Evolutionary conservation across 345 rosid species (phyloP).

Genomic region (Camelina neglecta): DNA sequence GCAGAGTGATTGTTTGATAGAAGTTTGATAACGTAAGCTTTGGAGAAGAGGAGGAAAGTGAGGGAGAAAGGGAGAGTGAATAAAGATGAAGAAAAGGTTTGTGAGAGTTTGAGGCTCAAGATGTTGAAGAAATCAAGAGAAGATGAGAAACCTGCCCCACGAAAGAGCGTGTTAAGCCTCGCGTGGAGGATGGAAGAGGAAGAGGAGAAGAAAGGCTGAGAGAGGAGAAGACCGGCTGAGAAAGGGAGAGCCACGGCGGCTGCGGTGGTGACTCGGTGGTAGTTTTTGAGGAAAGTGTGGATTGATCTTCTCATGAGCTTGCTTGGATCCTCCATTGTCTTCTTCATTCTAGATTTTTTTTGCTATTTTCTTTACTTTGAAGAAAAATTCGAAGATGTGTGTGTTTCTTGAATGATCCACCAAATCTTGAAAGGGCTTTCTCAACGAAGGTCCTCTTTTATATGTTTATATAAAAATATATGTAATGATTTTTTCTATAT

Average conservation of each 20-base stretch:
- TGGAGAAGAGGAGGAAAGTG: conserved; percentile 71
- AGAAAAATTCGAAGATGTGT: conserved; percentile 31
- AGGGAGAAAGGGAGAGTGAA: conserved; percentile 74
- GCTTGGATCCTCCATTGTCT: conserved; percentile 56
- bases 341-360: conserved; percentile 31
- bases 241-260: conserved; percentile 68
- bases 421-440: conserved; percentile 40
- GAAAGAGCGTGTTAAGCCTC: conserved; percentile 54
- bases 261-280: conserved; percentile 59
- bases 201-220: conserved; percentile 44
- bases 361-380: background rate
- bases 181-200: conserved; percentile 43
- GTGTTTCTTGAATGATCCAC: conserved; percentile 41
- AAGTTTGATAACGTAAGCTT: conserved; percentile 54
- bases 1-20: conserved; percentile 48
- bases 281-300: conserved; percentile 63
- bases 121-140: conserved; percentile 60
- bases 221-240: conserved; percentile 50
- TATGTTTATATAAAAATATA: conserved; percentile 21
- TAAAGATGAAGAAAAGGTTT: conserved; percentile 65
- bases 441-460: conserved; percentile 32
- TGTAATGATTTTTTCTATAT: conserved; percentile 4
- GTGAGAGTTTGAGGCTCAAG: conserved; percentile 70
- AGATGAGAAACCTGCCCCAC: conserved; percentile 77
- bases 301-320: conserved; percentile 72